phyloP scores from a whole-genome alignment of 176 grass and related monocot species.

The Aegilops tauschii region DNA sequence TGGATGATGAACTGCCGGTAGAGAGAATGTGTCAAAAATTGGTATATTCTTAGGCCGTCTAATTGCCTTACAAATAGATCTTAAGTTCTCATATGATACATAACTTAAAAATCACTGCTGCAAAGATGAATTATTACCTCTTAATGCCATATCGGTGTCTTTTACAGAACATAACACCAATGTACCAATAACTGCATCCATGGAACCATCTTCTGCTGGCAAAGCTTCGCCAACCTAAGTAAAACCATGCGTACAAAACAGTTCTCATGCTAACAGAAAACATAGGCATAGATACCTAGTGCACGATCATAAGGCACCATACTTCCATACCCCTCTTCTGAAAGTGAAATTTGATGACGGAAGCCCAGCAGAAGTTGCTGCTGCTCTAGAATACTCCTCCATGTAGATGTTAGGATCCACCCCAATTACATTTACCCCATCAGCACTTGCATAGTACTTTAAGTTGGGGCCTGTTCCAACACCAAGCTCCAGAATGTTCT shows the following conservation, averaged over 20 bases:
- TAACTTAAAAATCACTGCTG: background rate
- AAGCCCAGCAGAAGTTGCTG: slow-evolving; percentile 60
- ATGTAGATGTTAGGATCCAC: slow-evolving; percentile 93
- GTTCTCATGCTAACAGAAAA: background rate
- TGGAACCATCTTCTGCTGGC: slow-evolving; percentile 62
- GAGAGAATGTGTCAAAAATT: background rate
- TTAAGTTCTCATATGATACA: background rate
- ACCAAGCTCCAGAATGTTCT: slow-evolving; percentile 72
- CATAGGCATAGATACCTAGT: background rate
- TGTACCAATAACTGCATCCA: slow-evolving; percentile 84
- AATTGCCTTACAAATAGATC: background rate
- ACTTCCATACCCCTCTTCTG: slow-evolving; percentile 72
- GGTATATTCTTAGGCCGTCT: background rate
- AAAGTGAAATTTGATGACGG: slow-evolving; percentile 60
- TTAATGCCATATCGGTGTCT: slow-evolving; percentile 48
- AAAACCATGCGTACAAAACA: background rate
- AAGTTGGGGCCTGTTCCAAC: slow-evolving; percentile 86
- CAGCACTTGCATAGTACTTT: slow-evolving; percentile 62
- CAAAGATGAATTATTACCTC: slow-evolving; percentile 39
- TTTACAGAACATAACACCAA: slow-evolving; percentile 80
- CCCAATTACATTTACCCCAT: slow-evolving; percentile 37
- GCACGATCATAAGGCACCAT: background rate
- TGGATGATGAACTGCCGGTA: background rate
- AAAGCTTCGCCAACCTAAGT: slow-evolving; percentile 77
- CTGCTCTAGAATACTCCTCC: slow-evolving; percentile 68